These are phyloP conservation scores for Sporopachydermia lactativora DNA, from an alignment of 805 yeast species.

Conservation along the genomic window DNA sequence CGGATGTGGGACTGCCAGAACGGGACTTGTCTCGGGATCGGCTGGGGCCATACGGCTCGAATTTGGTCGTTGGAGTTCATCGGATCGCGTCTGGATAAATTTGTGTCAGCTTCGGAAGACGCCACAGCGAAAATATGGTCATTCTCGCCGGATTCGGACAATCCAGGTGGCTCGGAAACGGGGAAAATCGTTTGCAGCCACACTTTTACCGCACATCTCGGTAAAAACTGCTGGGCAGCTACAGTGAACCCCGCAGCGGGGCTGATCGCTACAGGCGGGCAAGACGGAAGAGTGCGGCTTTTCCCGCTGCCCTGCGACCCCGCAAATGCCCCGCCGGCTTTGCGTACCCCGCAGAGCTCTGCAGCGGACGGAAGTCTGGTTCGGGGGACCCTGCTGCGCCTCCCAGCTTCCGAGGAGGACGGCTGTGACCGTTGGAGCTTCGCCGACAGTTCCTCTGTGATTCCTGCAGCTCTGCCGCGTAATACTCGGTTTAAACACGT, in stretches of 20 bases:
- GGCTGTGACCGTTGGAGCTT: constrained; percentile 5
- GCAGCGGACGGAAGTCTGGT: no score
- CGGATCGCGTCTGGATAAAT: constrained; percentile 23
- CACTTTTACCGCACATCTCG: constrained; percentile 56
- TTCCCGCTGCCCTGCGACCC: no score
- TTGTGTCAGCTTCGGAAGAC: constrained; percentile 71
- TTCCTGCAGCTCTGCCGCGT: no score
- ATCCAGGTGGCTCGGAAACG: constrained; percentile 11
- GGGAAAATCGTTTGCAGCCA: constrained; percentile 28
- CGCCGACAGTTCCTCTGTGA: no score
- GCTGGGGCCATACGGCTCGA: constrained; percentile 96
- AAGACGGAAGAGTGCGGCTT: constrained; percentile 71
- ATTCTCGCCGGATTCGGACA: no score
- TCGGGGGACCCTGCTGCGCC: no score
- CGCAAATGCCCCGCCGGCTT: no score
- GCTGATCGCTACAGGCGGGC: constrained; percentile 77
- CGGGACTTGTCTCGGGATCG: constrained; percentile 41
- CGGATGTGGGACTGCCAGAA: constrained; percentile 43
- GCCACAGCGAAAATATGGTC: constrained; percentile 74
- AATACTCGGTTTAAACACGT: constrained; percentile 15
- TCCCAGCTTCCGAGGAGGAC: constrained; percentile 17
- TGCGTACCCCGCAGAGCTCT: no score
- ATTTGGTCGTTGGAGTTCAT: constrained; percentile 73
- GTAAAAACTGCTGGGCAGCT: constrained; percentile 80
- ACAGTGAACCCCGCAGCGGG: constrained; percentile 32